Conservation (phyloP, 140 eudicot species). For the Oenanthe javanica region DNA sequence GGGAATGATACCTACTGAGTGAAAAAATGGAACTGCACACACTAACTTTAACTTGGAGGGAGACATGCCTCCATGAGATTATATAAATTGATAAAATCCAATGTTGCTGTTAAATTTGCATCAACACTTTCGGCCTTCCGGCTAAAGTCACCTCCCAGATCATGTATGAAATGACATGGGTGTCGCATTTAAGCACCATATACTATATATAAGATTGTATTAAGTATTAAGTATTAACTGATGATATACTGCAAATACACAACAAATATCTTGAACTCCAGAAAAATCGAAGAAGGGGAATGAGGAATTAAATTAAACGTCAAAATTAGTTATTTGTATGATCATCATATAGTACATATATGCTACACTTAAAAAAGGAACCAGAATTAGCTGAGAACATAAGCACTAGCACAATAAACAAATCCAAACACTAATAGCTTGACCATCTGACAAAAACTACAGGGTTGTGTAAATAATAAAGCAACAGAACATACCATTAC, state of each 20-base stretch:
- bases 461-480: conserved; percentile 21
- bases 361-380: too few relatives aligned
- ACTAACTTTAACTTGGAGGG: background rate
- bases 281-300: background rate
- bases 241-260: background rate
- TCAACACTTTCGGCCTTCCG: background rate
- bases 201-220: too few relatives aligned
- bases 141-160: background rate
- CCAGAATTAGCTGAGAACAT: too few relatives aligned
- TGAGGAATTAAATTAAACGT: background rate
- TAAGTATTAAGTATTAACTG: background rate
- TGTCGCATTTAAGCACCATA: background rate
- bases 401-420: background rate
- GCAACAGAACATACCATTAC: conserved; percentile 83
- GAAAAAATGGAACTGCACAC: background rate
- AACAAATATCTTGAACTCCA: background rate
- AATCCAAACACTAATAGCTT: background rate
- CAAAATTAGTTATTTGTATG: background rate
- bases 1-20: background rate
- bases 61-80: background rate
- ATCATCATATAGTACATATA: too few relatives aligned
- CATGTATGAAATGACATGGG: background rate
- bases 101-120: background rate
- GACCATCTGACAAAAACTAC: conserved; percentile 24
- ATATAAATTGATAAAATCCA: background rate